Evolutionary conservation across 257 asterid species (phyloP), one percentile per base, ranked within the genome.

Genomic region (Ajuga chamaepitys): DNA sequence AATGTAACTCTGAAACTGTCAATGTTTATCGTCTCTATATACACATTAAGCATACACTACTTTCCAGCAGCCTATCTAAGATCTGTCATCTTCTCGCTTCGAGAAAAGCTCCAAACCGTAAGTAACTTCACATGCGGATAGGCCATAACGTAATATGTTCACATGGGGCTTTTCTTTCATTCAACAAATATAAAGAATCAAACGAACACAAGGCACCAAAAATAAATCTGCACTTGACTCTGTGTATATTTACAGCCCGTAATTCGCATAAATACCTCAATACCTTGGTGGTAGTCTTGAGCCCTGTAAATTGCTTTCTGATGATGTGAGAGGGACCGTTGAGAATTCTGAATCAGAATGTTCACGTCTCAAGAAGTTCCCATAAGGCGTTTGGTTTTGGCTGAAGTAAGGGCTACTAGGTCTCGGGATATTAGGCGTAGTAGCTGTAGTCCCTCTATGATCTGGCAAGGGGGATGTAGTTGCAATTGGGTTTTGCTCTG

Each of bases 341-440:
- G 99, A 90, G 73, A 90, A 90, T 75, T 94, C 99, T 0, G 96
- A 86, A 37, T 86, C 89, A 0, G 89, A 77, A 34, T 71, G 77
- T 30, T 78, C 91, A 4, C 83, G 77, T 16, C 60, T 76, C 48
- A 75, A 9, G 62, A 66, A 58, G 64, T 60, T 77, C 10, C 86
- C 83, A 0, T 72, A 83, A 5, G 86, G 80, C 50, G 50, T 60
- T 28, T 64, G 84, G 78, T 73, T 74, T 71, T 82, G 95, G 72
- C 57, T 69, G 32, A 22, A 55, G 70, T 70, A 73, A 41, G 83
- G 71, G 61, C 67, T 70, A 21, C 68, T 68, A 25, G 86, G 76
- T 65, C 77, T 80, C 4, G 76, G 55, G 66, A 52, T 42, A 73
- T 25, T 57, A 6, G 82, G 58, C 20, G 48, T 7, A 32, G 51